Evolutionary conservation across 495 filamentous ascomycete species (phyloP).

Genomic region (Trichoderma asperelloides): DNA sequence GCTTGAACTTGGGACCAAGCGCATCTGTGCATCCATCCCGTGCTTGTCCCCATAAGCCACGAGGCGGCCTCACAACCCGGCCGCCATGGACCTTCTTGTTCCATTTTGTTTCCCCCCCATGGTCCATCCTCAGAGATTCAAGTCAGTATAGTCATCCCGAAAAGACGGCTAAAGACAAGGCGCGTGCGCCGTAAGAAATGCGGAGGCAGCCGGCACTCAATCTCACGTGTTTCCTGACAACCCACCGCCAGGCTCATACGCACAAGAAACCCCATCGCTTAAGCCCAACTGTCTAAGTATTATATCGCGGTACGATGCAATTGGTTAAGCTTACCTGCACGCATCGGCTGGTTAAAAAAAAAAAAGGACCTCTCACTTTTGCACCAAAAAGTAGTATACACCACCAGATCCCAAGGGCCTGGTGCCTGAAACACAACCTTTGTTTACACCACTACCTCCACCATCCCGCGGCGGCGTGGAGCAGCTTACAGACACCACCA

Average conservation of each 20-base stretch:
- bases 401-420: background rate
- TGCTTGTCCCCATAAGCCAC: background rate
- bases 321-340: background rate
- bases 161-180: background rate
- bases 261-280: background rate
- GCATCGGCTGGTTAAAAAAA: background rate
- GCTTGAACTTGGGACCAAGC: background rate
- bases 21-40: background rate
- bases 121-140: background rate
- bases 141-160: background rate
- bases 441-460: background rate
- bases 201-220: constrained; percentile 2
- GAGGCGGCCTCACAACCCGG: constrained; percentile 1
- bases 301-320: background rate
- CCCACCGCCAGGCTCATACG: background rate
- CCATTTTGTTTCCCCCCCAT: background rate
- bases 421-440: background rate
- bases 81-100: background rate
- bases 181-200: background rate
- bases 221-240: background rate
- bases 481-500: background rate
- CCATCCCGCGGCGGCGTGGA: background rate
- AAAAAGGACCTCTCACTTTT: background rate
- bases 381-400: background rate
- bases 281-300: background rate